A percentile compares a stretch with the other conserved stretches of the same genome.
phyloP scores from a whole-genome alignment of 495 filamentous ascomycete species.

The Penicillium angulare region DNA sequence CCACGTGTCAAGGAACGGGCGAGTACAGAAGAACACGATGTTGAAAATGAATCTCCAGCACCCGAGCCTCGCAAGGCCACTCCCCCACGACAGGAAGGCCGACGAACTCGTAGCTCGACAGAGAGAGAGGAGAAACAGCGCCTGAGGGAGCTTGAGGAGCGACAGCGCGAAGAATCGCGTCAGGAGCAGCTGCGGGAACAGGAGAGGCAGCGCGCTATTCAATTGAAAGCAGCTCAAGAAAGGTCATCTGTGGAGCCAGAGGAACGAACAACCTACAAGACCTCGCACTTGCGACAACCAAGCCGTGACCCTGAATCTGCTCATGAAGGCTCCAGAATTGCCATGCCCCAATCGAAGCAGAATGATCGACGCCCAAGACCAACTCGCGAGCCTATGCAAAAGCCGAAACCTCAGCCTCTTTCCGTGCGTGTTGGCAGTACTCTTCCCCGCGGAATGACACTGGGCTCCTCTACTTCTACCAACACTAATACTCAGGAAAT shows the following conservation, averaged over 20 bases:
- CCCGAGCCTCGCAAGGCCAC: conserved; percentile 23
- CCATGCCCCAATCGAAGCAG: conserved; percentile 49
- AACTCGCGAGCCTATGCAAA: conserved; percentile 61
- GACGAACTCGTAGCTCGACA: conserved; percentile 69
- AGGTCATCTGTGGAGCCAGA: conserved; percentile 34
- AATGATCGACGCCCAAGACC: conserved; percentile 69
- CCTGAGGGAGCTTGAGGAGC: conserved; percentile 58
- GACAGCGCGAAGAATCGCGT: conserved; percentile 45
- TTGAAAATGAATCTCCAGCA: conserved; percentile 2
- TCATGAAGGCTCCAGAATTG: conserved; percentile 38
- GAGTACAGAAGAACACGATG: conserved; percentile 10
- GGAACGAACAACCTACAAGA: conserved; percentile 31
- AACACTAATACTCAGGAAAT: conserved; percentile 61
- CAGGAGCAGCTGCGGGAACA: conserved; percentile 63
- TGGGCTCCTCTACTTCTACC: conserved; percentile 59
- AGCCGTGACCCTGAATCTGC: conserved; percentile 35
- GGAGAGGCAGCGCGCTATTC: conserved; percentile 56
- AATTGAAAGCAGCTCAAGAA: conserved; percentile 35
- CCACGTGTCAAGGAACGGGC: conserved; percentile 18
- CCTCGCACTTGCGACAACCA: conserved; percentile 50
- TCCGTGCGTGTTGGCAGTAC: conserved; percentile 74
- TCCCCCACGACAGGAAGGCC: conserved; percentile 46
- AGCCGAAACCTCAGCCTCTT: conserved; percentile 72
- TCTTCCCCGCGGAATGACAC: conserved; percentile 64
- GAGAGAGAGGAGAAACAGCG: conserved; percentile 66